Conservation (phyloP, 331 rosid species). For the Quercus tomentella region DNA sequence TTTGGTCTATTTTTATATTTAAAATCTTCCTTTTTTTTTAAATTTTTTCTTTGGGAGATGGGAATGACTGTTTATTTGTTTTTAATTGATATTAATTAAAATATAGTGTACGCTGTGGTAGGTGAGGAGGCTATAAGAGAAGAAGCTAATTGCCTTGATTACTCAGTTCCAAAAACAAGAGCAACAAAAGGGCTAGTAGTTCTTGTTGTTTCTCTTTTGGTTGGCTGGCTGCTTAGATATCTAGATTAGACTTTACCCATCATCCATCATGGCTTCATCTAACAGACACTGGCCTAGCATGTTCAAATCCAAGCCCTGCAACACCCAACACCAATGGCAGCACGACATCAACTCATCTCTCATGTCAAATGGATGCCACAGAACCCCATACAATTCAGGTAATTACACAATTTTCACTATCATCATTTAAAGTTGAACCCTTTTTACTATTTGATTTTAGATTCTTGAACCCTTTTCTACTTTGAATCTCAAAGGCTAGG, state of each 20-base stretch:
- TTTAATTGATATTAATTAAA: slow-evolving; percentile 9
- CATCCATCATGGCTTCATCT: slow-evolving; percentile 84
- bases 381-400: slow-evolving; percentile 70
- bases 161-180: slow-evolving; percentile 35
- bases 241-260: slow-evolving; percentile 11
- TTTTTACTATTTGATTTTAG: not conserved
- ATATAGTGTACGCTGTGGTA: slow-evolving; percentile 23
- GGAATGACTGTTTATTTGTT: slow-evolving; percentile 5
- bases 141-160: slow-evolving; percentile 29
- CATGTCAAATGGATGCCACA: slow-evolving; percentile 54
- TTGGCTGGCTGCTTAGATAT: slow-evolving; percentile 23
- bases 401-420: not conserved
- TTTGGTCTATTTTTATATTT: slow-evolving; percentile 27
- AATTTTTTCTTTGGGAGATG: slow-evolving; percentile 37
- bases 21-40: not conserved
- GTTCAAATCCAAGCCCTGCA: slow-evolving; percentile 97
- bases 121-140: slow-evolving; percentile 72
- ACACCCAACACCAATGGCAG: slow-evolving; percentile 83
- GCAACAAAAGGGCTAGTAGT: slow-evolving; percentile 32
- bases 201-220: slow-evolving; percentile 20
- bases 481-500: not conserved
- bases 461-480: not conserved
- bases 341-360: slow-evolving; percentile 73
- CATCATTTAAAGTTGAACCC: not conserved
- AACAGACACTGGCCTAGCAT: slow-evolving; percentile 99